Conservation (phyloP, 1,139 yeast species). For the Saccharomycopsis hybrid region DNA sequence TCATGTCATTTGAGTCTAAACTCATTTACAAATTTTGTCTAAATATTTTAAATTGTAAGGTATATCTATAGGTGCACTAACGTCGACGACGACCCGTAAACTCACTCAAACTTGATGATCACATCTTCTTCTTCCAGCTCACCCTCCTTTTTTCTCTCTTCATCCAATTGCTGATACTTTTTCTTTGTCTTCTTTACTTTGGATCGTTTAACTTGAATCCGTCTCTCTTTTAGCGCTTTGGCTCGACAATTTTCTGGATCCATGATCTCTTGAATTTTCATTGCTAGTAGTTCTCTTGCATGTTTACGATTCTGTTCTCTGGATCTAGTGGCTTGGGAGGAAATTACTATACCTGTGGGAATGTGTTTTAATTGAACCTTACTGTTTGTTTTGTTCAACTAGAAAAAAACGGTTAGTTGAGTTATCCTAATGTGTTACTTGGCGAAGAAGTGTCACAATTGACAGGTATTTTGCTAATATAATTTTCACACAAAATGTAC, state of each 20-base stretch:
- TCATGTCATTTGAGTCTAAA: no score
- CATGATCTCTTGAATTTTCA: constrained; percentile 54
- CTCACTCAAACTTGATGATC: constrained; percentile 3
- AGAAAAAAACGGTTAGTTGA: background rate
- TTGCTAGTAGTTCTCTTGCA: constrained; percentile 79
- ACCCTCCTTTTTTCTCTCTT: constrained; percentile 27
- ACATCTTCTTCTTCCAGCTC: constrained; percentile 15
- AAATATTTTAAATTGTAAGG: no score
- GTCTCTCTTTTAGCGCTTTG: constrained; percentile 44
- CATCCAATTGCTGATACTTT: constrained; percentile 44
- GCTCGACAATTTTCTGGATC: constrained; percentile 54
- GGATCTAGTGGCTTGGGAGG: constrained; percentile 83
- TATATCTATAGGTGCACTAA: no score
- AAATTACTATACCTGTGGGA: constrained; percentile 84
- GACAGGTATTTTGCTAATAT: no score
- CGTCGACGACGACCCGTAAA: no score
- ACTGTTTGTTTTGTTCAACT: constrained; percentile 85
- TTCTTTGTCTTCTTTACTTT: constrained; percentile 48
- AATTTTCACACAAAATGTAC: background rate
- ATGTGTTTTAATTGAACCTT: constrained; percentile 84
- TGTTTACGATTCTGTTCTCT: constrained; percentile 78
- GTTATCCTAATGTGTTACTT: no score
- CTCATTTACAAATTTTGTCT: no score
- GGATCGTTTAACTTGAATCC: constrained; percentile 45
- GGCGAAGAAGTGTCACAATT: no score